Base-by-base conservation (phyloP, 345 rosid genomes). In the Gossypium australe region DNA sequence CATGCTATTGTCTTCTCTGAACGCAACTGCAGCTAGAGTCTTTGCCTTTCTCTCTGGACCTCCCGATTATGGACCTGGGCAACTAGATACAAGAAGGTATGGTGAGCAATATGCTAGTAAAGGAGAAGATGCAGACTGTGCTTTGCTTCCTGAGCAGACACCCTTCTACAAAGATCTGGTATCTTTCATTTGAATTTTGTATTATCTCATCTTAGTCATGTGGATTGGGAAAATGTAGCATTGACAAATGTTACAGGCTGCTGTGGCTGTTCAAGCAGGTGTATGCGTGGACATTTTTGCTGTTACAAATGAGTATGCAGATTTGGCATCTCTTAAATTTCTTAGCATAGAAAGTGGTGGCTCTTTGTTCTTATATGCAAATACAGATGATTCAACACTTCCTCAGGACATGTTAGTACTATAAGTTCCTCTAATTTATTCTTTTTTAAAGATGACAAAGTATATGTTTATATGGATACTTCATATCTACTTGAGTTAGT, bases 261-360 rank as follows among this genome's bases (percentile, higher is more conserved):
- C 93, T 85, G 86, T 93, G 9, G 97, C 99, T 84, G 98, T 90
- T 82, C 91, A 93, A 78, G 90, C 99, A 83, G 99, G 99, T 87
- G 99, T 95, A 70, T 95, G 93, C 18, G 97, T 95, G 64, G 98
- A 95, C 78, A 67, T 95, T 64, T 95, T 95, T 85, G 97, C 94
- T 66, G 95, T 95, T 72, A 95, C 99, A 79, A 91, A 95, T 73
- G 99, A 95, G 85, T 95, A 95, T 70, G 93, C 98, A 74, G 98
- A 95, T 88, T 84, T 95, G 85, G 99, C 99, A 75, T 93, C 98
- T 64, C 86, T 95, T 68, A 95, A 95, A 76, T 95, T 95, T 81
- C 98, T 95, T 72, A 90, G 99, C 80, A 90, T 95, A 67, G 99
- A 93, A 84, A 93, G 98, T 85, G 99, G 98, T n/a, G 98, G 97